Percentiles rank a stretch among this genome's conserved stretches.
These are phyloP conservation scores for Rhododendron mucronatum DNA, from an alignment of 148 eudicot species.

Conservation along the genomic window DNA sequence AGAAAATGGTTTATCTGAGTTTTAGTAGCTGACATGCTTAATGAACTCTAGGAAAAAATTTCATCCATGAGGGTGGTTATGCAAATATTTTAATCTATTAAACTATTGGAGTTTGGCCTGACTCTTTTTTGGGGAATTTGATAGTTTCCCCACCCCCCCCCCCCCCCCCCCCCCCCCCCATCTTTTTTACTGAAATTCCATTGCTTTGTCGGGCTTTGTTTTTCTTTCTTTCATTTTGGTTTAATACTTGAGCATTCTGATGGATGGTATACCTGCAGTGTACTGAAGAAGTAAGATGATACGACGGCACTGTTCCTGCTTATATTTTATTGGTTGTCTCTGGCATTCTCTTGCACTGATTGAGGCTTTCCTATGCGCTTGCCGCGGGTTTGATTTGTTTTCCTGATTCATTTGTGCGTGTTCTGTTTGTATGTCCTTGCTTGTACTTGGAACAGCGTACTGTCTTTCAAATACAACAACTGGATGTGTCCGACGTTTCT, in stretches of 20 bases:
- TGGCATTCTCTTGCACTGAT: neutral
- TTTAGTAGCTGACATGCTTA: neutral
- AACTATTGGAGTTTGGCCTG: neutral
- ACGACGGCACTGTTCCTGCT: neutral
- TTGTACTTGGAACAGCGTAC: neutral
- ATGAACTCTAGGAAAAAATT: neutral
- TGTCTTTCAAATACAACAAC: neutral
- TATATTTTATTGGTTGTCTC: neutral
- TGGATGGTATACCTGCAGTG: conserved; percentile 41
- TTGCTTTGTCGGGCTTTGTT: neutral
- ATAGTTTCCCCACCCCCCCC: neutral
- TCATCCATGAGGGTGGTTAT: neutral
- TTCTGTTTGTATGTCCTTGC: neutral
- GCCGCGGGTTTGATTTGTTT: neutral
- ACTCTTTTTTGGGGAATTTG: neutral
- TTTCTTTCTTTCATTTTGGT: neutral
- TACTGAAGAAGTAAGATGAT: conserved; percentile 41
- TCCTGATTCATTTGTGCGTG: neutral
- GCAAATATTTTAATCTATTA: neutral
- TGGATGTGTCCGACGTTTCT: neutral
- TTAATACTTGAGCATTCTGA: neutral
- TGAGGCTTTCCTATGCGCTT: neutral
- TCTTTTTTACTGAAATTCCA: neutral
- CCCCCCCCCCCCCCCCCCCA: no score
- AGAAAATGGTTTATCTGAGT: neutral